Evolutionary conservation across 495 filamentous ascomycete species (phyloP).

Genomic region (Hyaloscypha hepaticicola): DNA sequence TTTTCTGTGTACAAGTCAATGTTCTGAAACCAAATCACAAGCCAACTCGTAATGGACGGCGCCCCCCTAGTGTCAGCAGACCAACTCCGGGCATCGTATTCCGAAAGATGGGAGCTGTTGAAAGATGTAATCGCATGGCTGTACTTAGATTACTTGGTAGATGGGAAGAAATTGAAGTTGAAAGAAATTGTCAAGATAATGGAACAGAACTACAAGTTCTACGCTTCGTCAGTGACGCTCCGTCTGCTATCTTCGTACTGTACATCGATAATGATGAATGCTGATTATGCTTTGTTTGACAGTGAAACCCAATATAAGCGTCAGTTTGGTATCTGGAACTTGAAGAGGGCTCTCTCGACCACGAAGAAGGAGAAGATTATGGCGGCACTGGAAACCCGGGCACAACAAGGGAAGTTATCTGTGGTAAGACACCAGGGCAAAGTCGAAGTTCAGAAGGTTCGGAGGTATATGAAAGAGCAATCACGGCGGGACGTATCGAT

Average conservation of each 20-base stretch:
- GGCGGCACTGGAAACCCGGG: slow-evolving; percentile 20
- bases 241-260: slow-evolving; percentile 5
- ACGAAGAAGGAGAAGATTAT: slow-evolving; percentile 32
- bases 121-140: slow-evolving; percentile 38
- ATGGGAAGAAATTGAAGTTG: slow-evolving; percentile 28
- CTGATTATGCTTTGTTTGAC: slow-evolving; percentile 1
- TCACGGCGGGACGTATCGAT: slow-evolving; percentile 20
- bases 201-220: slow-evolving; percentile 35
- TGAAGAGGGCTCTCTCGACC: slow-evolving; percentile 36
- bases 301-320: slow-evolving; percentile 43
- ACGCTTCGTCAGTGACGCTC: slow-evolving; percentile 37
- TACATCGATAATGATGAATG: slow-evolving; percentile 15
- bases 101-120: slow-evolving; percentile 39
- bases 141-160: slow-evolving; percentile 29
- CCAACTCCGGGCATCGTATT: slow-evolving; percentile 33
- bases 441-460: slow-evolving; percentile 38
- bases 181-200: slow-evolving; percentile 34
- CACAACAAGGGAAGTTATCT: slow-evolving; percentile 31
- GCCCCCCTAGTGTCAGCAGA: slow-evolving; percentile 5
- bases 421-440: slow-evolving; percentile 27
- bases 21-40: background rate
- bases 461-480: slow-evolving; percentile 35
- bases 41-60: slow-evolving; percentile 17
- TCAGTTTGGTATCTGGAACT: slow-evolving; percentile 44
- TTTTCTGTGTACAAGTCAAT: slow-evolving; percentile 1